A percentile compares a stretch with the other conserved stretches of the same genome.
Evolutionary conservation across 768 basidiomycete genomes (phyloP).

Genomic region (Termitomyces sp.): DNA sequence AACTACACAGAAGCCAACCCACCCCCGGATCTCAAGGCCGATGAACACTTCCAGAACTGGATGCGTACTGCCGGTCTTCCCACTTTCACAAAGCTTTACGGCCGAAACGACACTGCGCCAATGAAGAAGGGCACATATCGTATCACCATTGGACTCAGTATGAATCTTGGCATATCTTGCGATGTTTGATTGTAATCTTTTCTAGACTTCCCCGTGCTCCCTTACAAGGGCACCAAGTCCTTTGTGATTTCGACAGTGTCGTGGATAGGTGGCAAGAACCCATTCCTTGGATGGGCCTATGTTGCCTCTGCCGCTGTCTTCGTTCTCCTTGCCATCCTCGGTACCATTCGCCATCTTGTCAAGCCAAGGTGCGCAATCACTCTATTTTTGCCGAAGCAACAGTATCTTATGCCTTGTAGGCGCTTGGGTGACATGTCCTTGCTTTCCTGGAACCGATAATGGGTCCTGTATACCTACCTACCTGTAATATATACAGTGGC

Average conservation of each 20-base stretch:
- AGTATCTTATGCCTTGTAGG: conserved; percentile 33
- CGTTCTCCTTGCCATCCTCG: conserved; percentile 81
- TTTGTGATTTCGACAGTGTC: conserved; percentile 96
- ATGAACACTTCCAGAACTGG: conserved; percentile 99
- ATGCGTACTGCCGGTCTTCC: conserved; percentile 98
- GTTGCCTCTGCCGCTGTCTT: conserved; percentile 87
- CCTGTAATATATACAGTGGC: conserved; percentile 19
- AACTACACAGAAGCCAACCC: conserved; percentile 63
- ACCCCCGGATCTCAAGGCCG: conserved; percentile 68
- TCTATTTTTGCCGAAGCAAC: background rate
- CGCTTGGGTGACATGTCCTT: conserved; percentile 86
- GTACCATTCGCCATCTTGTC: conserved; percentile 89
- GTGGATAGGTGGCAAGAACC: conserved; percentile 98
- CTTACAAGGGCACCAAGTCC: conserved; percentile 94
- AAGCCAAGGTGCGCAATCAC: conserved; percentile 71
- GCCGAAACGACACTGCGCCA: conserved; percentile 77
- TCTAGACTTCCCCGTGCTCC: conserved; percentile 89
- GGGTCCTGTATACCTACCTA: background rate
- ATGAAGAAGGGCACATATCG: conserved; percentile 75
- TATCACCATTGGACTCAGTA: conserved; percentile 80
- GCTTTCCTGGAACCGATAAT: conserved; percentile 78
- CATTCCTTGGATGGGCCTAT: conserved; percentile 98
- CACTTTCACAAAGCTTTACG: conserved; percentile 94
- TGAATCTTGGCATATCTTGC: conserved; percentile 30
- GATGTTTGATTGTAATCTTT: conserved; percentile 11